These are phyloP conservation scores for Gaeumannomyces sp. DNA, from an alignment of 2,329 filamentous ascomycete genomes.

Conservation along the genomic window DNA sequence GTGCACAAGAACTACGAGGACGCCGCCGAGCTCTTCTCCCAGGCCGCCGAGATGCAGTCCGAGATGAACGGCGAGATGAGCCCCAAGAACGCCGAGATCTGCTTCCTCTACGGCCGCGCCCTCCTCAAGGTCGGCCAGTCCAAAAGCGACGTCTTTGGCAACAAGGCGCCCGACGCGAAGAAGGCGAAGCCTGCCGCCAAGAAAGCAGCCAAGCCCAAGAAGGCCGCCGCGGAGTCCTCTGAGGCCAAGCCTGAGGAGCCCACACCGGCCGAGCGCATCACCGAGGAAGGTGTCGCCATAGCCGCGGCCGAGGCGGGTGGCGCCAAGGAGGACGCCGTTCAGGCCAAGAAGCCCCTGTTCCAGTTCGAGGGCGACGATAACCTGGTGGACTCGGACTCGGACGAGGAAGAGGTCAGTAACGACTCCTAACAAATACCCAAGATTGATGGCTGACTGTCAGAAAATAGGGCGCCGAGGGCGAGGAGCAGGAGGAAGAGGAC, in stretches of 20 bases:
- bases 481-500: conserved; percentile 48
- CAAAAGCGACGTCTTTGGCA: conserved; percentile 91
- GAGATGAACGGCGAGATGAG: conserved; percentile 89
- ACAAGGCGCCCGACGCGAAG: conserved; percentile 57
- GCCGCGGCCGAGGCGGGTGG: conserved; percentile 38
- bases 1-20: conserved; percentile 81
- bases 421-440: not conserved
- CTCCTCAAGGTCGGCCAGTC: conserved; percentile 90
- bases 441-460: not conserved
- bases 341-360: conserved; percentile 71
- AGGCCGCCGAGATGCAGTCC: conserved; percentile 83
- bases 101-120: conserved; percentile 90
- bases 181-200: conserved; percentile 36
- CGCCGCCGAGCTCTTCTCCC: conserved; percentile 81
- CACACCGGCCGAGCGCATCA: conserved; percentile 32
- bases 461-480: conserved; percentile 29
- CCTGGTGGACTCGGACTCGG: conserved; percentile 76
- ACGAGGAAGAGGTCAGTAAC: conserved; percentile 44
- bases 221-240: conserved; percentile 37
- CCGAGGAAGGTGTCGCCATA: conserved; percentile 38
- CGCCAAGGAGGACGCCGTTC: conserved; percentile 26
- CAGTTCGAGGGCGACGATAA: conserved; percentile 94
- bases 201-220: conserved; percentile 34
- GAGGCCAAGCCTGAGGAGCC: conserved; percentile 21
- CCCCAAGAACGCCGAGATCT: conserved; percentile 83